Conservation (phyloP, 352 stramenopile genomes). For the Phytophthora pluvialis region DNA sequence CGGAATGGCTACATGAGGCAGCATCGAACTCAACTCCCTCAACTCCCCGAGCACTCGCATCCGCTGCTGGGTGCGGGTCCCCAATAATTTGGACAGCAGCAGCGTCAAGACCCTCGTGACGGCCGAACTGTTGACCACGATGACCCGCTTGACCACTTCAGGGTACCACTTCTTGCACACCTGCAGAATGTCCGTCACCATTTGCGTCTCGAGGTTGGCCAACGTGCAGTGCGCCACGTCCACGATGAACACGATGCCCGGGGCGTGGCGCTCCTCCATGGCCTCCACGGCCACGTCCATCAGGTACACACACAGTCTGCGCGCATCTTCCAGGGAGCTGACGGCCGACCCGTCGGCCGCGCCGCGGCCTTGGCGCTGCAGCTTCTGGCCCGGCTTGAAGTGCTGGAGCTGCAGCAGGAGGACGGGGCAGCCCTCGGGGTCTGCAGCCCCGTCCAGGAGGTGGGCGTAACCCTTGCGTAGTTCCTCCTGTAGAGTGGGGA, state of each 20-base stretch:
- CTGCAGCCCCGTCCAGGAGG: constrained; percentile 61
- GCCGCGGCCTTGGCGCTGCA: constrained; percentile 59
- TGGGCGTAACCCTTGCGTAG: constrained; percentile 81
- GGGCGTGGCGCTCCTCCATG: constrained; percentile 70
- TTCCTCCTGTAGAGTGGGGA: constrained; percentile 65
- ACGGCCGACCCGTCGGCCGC: constrained; percentile 55
- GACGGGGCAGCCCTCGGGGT: constrained; percentile 58
- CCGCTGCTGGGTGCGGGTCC: constrained; percentile 50
- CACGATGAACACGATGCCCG: constrained; percentile 74
- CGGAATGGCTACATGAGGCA: constrained; percentile 55
- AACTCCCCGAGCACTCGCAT: constrained; percentile 56
- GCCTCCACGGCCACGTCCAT: constrained; percentile 75
- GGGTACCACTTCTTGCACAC: constrained; percentile 72
- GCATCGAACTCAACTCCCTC: constrained; percentile 55
- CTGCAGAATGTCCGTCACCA: constrained; percentile 69
- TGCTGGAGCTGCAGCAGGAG: constrained; percentile 66
- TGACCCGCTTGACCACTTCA: constrained; percentile 60
- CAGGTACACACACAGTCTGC: constrained; percentile 75
- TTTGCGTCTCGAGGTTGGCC: constrained; percentile 61
- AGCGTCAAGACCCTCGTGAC: constrained; percentile 61
- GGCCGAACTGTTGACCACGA: constrained; percentile 71
- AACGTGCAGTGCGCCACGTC: constrained; percentile 60
- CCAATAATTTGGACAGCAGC: constrained; percentile 58
- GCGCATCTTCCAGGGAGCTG: constrained; percentile 72
- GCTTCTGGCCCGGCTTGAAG: constrained; percentile 71